Evolutionary conservation across 148 eudicot genomes (phyloP), one percentile per base, ranked within the genome.

Genomic region (Linanthus parryae): DNA sequence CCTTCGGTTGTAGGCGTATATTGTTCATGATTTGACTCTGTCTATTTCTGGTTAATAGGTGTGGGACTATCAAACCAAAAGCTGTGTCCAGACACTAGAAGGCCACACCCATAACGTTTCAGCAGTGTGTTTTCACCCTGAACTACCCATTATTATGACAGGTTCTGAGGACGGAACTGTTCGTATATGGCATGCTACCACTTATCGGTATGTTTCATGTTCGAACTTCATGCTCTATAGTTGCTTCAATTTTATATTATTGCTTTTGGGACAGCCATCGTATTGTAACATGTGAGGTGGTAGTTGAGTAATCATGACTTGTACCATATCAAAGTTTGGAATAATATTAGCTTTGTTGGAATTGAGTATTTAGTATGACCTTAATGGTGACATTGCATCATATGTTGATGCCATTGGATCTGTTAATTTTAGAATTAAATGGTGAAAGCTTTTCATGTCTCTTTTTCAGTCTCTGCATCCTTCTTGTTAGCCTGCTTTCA

Each of bases 101-200:
- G 97, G 97, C 36, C 97, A 89, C 54, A 82, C 87, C 21, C 86
- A 89, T 73, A 84, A 89, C 62, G 89, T 89, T 26, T 82, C 97
- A 27, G 88, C 97, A 41, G 90, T 82, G 23, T 79, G 90, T 53
- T 82, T 84, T 61, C 97, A 89, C 62, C 97, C 97, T 16, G 95
- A 89, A 51, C 88, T 85, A 52, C 97, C 97, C 26, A 82, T 85
- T 19, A 80, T 89, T 39, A 75, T 89, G 19, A 89, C 95, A 33
- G 97, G 97, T 59, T 85, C 94, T 52, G 95, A 85, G 82, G 97
- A 85, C 71, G 91, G 90, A 59, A 82, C 95, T 20, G 84, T 89
- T 52, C 82, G 94, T 26, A 77, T 89, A 47, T 89, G 95, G 97
- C 87, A 89, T 64, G 67, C 94, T 24, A 85, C 95, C 35, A 88